Evolutionary conservation across 2,329 filamentous ascomycete genomes (phyloP).

Genomic region (Fusarium torulosum): DNA sequence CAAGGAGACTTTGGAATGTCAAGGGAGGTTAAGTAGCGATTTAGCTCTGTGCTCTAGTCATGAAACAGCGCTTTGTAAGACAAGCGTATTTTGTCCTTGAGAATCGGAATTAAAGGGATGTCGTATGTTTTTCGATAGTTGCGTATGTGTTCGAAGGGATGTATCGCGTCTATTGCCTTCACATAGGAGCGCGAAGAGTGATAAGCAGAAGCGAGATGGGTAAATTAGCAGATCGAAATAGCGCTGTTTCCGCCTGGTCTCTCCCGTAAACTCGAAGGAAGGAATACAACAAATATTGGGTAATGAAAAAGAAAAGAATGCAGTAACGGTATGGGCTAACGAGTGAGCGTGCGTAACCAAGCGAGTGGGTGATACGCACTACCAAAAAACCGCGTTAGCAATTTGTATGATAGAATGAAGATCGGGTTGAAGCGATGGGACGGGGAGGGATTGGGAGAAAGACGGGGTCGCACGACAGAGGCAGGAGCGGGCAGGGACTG

Average conservation of each 20-base stretch:
- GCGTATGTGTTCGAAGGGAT: conserved; percentile 25
- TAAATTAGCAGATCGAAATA: conserved; percentile 32
- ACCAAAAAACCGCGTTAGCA: conserved; percentile 41
- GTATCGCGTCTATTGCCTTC: conserved; percentile 33
- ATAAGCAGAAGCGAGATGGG: conserved; percentile 29
- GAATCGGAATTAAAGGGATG: conserved; percentile 3
- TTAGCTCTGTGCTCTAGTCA: conserved; percentile 7
- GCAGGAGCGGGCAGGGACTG: conserved; percentile 30
- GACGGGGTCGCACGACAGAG: conserved; percentile 41
- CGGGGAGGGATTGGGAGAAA: conserved; percentile 32
- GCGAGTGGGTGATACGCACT: conserved; percentile 44
- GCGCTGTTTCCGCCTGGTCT: conserved; percentile 3
- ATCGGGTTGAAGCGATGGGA: conserved; percentile 36
- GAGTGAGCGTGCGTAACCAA: conserved; percentile 42
- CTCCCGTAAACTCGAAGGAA: conserved; percentile 9
- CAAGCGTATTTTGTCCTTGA: conserved; percentile 5
- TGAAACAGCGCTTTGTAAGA: conserved; percentile 21
- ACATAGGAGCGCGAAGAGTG: conserved; percentile 32
- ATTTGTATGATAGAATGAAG: conserved; percentile 39
- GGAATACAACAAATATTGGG: conserved; percentile 17
- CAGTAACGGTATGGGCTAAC: conserved; percentile 25
- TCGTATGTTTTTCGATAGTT: conserved; percentile 10
- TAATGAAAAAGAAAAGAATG: conserved; percentile 35
- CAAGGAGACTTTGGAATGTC: conserved; percentile 32
- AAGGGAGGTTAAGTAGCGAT: conserved; percentile 17